These are phyloP conservation scores for Trypanosoma vivax DNA, from an alignment of 208 protist species.

Conservation along the genomic window DNA sequence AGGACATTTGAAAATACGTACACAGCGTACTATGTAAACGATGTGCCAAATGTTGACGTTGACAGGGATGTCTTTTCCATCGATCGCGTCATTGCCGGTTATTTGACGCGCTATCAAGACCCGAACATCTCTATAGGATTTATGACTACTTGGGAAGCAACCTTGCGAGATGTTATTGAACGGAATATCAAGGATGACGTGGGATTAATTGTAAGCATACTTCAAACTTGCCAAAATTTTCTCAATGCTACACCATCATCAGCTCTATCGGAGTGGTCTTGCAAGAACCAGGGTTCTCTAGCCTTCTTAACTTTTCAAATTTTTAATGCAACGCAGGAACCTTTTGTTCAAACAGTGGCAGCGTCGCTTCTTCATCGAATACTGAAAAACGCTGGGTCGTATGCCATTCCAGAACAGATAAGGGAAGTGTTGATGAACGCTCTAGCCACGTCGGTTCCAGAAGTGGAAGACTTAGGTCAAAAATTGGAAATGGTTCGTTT, in stretches of 20 bases:
- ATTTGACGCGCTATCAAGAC: constrained; percentile 38
- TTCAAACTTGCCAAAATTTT: constrained; percentile 52
- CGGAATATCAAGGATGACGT: constrained; percentile 50
- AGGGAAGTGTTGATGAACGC: constrained; percentile 28
- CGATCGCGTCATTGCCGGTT: constrained; percentile 53
- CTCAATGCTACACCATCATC: constrained; percentile 38
- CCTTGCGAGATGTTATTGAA: constrained; percentile 50
- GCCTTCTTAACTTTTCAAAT: constrained; percentile 34
- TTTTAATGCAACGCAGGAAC: constrained; percentile 20
- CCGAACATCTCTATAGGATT: constrained; percentile 26
- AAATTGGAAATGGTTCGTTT: constrained; percentile 33
- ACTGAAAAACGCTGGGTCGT: constrained; percentile 29
- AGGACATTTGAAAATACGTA: constrained; percentile 69
- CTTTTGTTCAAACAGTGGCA: constrained; percentile 29
- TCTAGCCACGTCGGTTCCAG: constrained; percentile 19
- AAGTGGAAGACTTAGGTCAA: constrained; percentile 43
- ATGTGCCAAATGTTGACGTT: constrained; percentile 46
- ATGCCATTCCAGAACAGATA: constrained; percentile 33
- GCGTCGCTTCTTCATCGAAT: constrained; percentile 38
- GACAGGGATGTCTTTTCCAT: constrained; percentile 84
- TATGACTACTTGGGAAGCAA: constrained; percentile 44
- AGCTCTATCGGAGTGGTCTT: constrained; percentile 35
- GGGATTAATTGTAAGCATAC: constrained; percentile 48
- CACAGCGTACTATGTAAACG: constrained; percentile 38
- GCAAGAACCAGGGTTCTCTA: constrained; percentile 31